phyloP scores from a whole-genome alignment of 768 basidiomycete genomes.

The Trametes coccinea region DNA sequence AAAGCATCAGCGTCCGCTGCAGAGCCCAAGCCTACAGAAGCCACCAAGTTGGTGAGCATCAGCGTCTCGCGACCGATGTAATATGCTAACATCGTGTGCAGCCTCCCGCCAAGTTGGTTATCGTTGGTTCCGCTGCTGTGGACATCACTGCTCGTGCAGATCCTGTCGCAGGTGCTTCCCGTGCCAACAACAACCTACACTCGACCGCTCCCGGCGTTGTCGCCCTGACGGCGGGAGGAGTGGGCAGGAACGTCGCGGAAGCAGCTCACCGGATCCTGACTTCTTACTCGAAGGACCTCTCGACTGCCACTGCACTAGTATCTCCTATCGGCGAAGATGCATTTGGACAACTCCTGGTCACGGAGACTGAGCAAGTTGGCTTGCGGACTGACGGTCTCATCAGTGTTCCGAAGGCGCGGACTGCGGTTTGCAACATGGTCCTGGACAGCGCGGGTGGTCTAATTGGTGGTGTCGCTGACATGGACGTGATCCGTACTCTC shows the following conservation, averaged over 20 bases:
- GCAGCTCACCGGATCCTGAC: constrained; percentile 70
- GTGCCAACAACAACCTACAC: constrained; percentile 43
- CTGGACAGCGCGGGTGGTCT: constrained; percentile 72
- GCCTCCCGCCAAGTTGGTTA: constrained; percentile 51
- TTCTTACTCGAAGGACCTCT: constrained; percentile 27
- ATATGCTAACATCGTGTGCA: not conserved
- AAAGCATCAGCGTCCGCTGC: not conserved
- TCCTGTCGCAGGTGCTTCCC: constrained; percentile 28
- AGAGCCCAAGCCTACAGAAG: not conserved
- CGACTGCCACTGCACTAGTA: constrained; percentile 56
- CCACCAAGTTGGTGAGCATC: not conserved
- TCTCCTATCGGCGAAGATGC: constrained; percentile 76
- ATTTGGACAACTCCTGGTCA: constrained; percentile 66
- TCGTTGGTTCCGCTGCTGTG: constrained; percentile 86
- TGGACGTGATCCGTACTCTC: constrained; percentile 65
- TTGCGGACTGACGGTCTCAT: constrained; percentile 84
- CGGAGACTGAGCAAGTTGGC: constrained; percentile 59
- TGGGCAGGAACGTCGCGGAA: constrained; percentile 94
- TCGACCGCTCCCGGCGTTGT: constrained; percentile 85
- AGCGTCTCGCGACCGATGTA: no score
- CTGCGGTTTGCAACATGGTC: constrained; percentile 87
- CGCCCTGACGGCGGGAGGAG: constrained; percentile 77
- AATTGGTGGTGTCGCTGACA: constrained; percentile 89
- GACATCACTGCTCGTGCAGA: constrained; percentile 72
- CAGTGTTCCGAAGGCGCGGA: constrained; percentile 41